Evolutionary conservation across 1,284 basidiomycete species (phyloP).

Genomic region (Lentinula novae-zelandiae): DNA sequence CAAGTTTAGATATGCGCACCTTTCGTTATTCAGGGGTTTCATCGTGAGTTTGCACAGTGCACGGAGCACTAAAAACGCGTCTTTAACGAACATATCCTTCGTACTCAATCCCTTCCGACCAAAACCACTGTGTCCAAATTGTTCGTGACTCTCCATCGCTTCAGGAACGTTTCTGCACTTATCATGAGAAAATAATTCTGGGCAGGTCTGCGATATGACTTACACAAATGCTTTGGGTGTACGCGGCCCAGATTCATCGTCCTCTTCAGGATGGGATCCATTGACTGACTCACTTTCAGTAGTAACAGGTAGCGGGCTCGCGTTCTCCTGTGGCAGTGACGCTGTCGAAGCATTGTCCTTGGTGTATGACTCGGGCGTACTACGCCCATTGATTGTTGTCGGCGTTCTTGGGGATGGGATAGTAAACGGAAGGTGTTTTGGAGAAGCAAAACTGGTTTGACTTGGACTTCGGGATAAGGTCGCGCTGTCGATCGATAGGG

Average conservation of each 20-base stretch:
- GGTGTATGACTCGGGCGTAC: background rate
- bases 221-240: conserved; percentile 7
- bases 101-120: conserved; percentile 30
- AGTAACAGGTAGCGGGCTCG: background rate
- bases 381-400: conserved; percentile 1
- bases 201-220: background rate
- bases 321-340: background rate
- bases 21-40: conserved; percentile 92
- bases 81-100: conserved; percentile 90
- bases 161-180: conserved; percentile 2
- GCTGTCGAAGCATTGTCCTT: conserved; percentile 2
- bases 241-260: background rate
- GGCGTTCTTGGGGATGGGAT: conserved; percentile 11
- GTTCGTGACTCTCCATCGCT: conserved; percentile 8
- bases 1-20: conserved; percentile 43
- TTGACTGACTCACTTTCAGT: background rate
- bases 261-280: conserved; percentile 1
- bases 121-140: background rate
- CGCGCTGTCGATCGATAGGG: conserved; percentile 7
- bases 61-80: conserved; percentile 94
- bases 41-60: conserved; percentile 97
- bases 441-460: conserved; percentile 18
- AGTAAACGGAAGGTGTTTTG: conserved; percentile 15
- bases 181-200: background rate
- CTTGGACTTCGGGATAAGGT: conserved; percentile 12